Evolutionary conservation across 164 flowering plant genomes (phyloP).

Genomic region (Berberis thunbergii): DNA sequence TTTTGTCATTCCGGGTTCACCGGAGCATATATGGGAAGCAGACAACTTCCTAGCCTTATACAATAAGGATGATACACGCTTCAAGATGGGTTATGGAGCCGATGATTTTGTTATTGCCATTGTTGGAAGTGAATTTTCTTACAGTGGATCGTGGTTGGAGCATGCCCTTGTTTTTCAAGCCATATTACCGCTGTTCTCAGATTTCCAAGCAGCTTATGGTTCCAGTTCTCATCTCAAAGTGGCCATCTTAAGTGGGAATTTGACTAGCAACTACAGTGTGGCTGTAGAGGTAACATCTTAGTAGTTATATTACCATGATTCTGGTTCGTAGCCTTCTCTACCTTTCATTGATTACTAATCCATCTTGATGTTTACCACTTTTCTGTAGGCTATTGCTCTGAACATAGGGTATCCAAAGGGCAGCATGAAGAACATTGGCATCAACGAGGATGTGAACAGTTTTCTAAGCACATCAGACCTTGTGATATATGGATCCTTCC

Average conservation of each 20-base stretch:
- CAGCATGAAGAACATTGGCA: conserved; percentile 41
- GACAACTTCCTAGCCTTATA: conserved; percentile 22
- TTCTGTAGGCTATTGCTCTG: conserved; percentile 55
- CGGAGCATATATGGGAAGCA: conserved; percentile 67
- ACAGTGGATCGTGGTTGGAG: conserved; percentile 89
- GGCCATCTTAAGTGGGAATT: conserved; percentile 44
- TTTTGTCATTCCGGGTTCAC: conserved; percentile 84
- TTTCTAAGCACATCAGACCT: conserved; percentile 47
- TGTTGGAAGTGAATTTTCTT: conserved; percentile 69
- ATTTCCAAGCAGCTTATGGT: conserved; percentile 22
- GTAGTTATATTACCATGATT: neutral
- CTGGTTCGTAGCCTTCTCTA: conserved; percentile 4
- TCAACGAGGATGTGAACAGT: conserved; percentile 36
- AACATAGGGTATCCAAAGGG: conserved; percentile 62
- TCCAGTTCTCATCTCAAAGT: conserved; percentile 48
- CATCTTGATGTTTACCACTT: neutral
- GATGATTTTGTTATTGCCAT: conserved; percentile 60
- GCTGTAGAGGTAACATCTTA: conserved; percentile 55
- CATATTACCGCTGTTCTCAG: conserved; percentile 46
- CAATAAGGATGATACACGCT: conserved; percentile 25
- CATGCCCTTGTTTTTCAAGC: conserved; percentile 78
- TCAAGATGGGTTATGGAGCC: conserved; percentile 32
- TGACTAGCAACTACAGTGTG: conserved; percentile 48
- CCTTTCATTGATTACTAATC: neutral
- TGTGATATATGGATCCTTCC: conserved; percentile 87